These are phyloP conservation scores for Verruconis gallopava DNA, from an alignment of 2,329 filamentous ascomycete genomes.

Conservation along the genomic window DNA sequence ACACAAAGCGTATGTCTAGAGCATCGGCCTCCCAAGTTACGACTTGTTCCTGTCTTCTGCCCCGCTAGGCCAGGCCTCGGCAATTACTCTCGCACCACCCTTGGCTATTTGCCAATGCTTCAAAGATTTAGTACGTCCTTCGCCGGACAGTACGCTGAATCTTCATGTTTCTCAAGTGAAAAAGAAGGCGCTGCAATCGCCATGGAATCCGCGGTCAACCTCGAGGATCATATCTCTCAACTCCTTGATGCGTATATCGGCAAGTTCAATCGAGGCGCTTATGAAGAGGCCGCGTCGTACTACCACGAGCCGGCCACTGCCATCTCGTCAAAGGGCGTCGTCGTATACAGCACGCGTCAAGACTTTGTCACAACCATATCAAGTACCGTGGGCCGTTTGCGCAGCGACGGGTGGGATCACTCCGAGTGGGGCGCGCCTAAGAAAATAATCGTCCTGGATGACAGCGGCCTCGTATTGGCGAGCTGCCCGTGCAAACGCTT, in stretches of 20 bases:
- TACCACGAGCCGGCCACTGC: background rate
- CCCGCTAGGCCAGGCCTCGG: no score
- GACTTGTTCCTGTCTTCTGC: no score
- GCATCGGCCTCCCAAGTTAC: no score
- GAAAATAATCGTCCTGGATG: background rate
- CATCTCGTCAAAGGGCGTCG: background rate
- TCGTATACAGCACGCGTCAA: background rate
- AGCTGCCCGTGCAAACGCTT: conserved; percentile 1
- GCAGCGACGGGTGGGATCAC: conserved; percentile 3
- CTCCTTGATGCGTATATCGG: background rate
- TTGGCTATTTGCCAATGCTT: no score
- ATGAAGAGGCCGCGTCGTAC: background rate
- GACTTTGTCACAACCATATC: background rate
- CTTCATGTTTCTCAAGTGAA: no score
- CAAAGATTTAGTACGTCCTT: no score
- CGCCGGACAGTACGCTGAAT: no score
- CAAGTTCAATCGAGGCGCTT: conserved; percentile 1
- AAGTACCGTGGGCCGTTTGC: background rate
- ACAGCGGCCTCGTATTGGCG: conserved; percentile 1
- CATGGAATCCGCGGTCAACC: no score
- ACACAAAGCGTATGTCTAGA: no score
- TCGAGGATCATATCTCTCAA: no score
- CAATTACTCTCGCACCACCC: no score
- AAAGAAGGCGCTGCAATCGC: no score
- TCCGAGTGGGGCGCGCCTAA: conserved; percentile 4